A percentile compares a stretch with the other conserved stretches of the same genome.
phyloP scores from a whole-genome alignment of 257 asterid genomes.

The Ligustrum vulgare region DNA sequence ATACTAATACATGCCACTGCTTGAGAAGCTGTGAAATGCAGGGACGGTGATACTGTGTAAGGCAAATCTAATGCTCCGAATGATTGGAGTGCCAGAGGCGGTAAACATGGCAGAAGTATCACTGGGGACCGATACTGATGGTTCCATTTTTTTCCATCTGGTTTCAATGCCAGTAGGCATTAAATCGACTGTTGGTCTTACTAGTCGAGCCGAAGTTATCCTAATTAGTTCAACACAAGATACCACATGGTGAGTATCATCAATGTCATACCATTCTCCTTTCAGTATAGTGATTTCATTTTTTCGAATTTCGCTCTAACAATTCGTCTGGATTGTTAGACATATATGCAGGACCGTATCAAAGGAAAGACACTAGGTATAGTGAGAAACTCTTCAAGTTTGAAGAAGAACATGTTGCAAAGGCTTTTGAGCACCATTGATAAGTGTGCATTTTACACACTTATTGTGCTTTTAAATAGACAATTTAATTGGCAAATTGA shows the following conservation, averaged over 20 bases:
- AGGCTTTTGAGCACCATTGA: conserved; percentile 31
- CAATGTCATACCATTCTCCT: too few species aligned
- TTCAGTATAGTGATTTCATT: too few species aligned
- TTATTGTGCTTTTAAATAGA: too few species aligned
- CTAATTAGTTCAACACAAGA: conserved; percentile 49
- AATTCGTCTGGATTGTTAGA: conserved; percentile 22
- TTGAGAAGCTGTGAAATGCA: too few species aligned
- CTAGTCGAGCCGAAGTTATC: conserved; percentile 49
- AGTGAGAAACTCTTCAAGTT: conserved; percentile 12
- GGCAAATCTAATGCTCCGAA: conserved; percentile 20
- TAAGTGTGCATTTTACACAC: too few species aligned
- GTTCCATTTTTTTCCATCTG: conserved; percentile 47
- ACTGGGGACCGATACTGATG: conserved; percentile 47
- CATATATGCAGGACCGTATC: conserved; percentile 52
- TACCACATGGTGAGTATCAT: conserved; percentile 30
- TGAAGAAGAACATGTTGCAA: not conserved
- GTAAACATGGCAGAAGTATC: conserved; percentile 48
- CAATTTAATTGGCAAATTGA: too few species aligned
- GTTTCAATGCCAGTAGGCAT: conserved; percentile 28
- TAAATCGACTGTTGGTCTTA: conserved; percentile 52
- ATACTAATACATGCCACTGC: too few species aligned
- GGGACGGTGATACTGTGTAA: too few species aligned
- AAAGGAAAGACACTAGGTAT: conserved; percentile 7
- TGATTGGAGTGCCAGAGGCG: conserved; percentile 60
- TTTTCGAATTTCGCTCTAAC: too few species aligned